These are phyloP conservation scores for Collybia mongolica DNA, from an alignment of 768 basidiomycete species.

Conservation along the genomic window DNA sequence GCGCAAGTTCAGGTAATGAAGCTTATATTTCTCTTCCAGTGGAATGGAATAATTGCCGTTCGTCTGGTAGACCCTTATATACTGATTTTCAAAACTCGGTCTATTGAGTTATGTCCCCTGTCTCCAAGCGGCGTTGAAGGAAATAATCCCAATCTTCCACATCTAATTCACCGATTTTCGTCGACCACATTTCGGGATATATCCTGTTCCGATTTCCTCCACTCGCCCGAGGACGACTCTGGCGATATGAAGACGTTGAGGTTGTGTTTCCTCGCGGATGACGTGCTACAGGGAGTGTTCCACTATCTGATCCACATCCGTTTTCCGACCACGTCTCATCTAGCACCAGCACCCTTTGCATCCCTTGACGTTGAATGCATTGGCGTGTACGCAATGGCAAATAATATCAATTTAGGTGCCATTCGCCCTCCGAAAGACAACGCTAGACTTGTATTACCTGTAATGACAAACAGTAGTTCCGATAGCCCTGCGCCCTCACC, in stretches of 20 bases:
- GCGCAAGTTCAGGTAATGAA: background rate
- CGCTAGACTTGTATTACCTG: no score
- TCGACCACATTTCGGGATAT: slow-evolving; percentile 41
- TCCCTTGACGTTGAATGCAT: slow-evolving; percentile 39
- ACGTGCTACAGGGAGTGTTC: slow-evolving; percentile 49
- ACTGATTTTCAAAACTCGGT: slow-evolving; percentile 50
- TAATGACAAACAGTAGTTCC: no score
- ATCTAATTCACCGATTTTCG: slow-evolving; percentile 20
- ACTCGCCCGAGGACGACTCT: background rate
- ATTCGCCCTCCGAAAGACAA: slow-evolving; percentile 7
- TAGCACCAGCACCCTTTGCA: slow-evolving; percentile 15
- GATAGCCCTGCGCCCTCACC: slow-evolving; percentile 2
- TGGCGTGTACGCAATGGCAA: slow-evolving; percentile 42
- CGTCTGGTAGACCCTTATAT: slow-evolving; percentile 47
- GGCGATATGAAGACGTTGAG: slow-evolving; percentile 14
- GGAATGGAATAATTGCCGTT: slow-evolving; percentile 40
- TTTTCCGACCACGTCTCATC: slow-evolving; percentile 5
- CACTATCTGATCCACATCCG: slow-evolving; percentile 38
- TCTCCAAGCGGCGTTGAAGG: slow-evolving; percentile 5
- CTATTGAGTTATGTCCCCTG: slow-evolving; percentile 46
- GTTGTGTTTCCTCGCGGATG: slow-evolving; percentile 43
- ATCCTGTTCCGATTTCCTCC: slow-evolving; percentile 33
- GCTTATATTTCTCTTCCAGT: slow-evolving; percentile 21
- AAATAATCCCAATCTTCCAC: background rate
- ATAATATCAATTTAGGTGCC: slow-evolving; percentile 10